These are phyloP conservation scores for Fremontodendron californicum DNA, from an alignment of 345 rosid genomes.

Conservation along the genomic window DNA sequence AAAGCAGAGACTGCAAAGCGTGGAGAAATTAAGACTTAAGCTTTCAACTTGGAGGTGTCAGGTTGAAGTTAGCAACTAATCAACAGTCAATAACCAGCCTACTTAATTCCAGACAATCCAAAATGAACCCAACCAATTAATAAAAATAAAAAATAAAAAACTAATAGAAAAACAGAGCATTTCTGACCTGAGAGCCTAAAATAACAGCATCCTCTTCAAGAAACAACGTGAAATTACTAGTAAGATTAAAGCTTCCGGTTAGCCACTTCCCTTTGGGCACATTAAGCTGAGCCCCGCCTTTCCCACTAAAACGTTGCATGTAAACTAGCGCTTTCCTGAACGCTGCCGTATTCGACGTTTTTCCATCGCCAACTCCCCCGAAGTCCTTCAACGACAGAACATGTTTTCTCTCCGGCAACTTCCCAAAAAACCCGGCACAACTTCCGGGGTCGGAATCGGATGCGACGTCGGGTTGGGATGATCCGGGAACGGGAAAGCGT, in stretches of 20 bases:
- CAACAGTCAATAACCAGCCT: background rate
- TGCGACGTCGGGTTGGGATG: background rate
- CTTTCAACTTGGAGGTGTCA: background rate
- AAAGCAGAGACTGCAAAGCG: background rate
- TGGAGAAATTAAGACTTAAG: background rate
- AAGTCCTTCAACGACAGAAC: constrained; percentile 75
- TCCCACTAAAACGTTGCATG: constrained; percentile 39
- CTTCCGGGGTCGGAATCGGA: constrained; percentile 19
- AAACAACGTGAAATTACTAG: constrained; percentile 87
- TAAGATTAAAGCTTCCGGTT: constrained; percentile 89
- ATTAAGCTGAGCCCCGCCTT: constrained; percentile 72
- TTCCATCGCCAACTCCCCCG: constrained; percentile 91
- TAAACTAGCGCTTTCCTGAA: constrained; percentile 61
- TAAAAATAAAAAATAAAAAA: background rate
- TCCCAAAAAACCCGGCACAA: constrained; percentile 35
- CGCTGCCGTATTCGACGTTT: constrained; percentile 66
- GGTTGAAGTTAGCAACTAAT: background rate
- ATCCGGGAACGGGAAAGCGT: constrained; percentile 19
- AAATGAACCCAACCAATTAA: background rate
- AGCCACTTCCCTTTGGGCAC: constrained; percentile 83
- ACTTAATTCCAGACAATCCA: background rate
- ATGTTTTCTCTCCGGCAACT: constrained; percentile 36
- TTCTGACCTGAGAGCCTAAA: constrained; percentile 77
- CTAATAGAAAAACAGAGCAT: background rate
- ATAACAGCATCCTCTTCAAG: constrained; percentile 76